A percentile compares a stretch with the other conserved stretches of the same genome.
phyloP scores from a whole-genome alignment of 176 grass and related monocot genomes.

The Hsuehochloa calcarea region DNA sequence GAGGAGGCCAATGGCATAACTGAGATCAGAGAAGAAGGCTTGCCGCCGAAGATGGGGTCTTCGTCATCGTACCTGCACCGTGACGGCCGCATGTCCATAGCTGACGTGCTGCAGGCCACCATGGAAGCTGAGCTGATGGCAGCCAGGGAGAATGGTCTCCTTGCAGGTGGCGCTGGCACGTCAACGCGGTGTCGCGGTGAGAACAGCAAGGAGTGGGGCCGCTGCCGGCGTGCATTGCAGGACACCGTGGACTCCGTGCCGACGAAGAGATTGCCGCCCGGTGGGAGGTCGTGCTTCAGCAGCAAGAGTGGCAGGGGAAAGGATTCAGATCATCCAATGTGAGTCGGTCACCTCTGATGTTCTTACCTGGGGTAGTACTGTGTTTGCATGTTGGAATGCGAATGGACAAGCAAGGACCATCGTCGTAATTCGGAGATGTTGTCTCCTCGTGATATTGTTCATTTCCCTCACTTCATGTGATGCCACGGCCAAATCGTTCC shows the following conservation, averaged over 20 bases:
- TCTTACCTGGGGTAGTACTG: conserved; percentile 36
- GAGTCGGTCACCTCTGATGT: conserved; percentile 7
- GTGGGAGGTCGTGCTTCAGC: conserved; percentile 56
- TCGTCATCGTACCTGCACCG: conserved; percentile 6
- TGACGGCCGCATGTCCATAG: conserved; percentile 55
- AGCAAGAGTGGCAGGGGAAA: conserved; percentile 47
- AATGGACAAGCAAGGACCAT: conserved; percentile 17
- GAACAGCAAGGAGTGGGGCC: conserved; percentile 38
- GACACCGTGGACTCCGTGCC: conserved; percentile 5
- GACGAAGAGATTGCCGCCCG: conserved; percentile 60
- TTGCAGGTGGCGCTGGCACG: conserved; percentile 35
- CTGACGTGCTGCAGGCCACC: conserved; percentile 59
- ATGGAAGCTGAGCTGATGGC: conserved; percentile 71
- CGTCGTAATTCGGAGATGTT: conserved; percentile 15
- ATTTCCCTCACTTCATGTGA: conserved; percentile 20
- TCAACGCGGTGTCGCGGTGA: conserved; percentile 40
- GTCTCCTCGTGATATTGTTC: conserved; percentile 24
- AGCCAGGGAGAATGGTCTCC: conserved; percentile 57
- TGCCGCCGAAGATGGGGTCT: not conserved
- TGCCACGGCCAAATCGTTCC: conserved; percentile 16
- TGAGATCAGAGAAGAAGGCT: conserved; percentile 54
- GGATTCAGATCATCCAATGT: conserved; percentile 50
- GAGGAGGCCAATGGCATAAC: conserved; percentile 39
- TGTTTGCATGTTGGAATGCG: conserved; percentile 24
- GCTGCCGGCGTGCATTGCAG: conserved; percentile 27